Evolutionary conservation across 2,329 filamentous ascomycete genomes (phyloP), one percentile per base, ranked within the genome.

Genomic region (Metarhizium sp.): DNA sequence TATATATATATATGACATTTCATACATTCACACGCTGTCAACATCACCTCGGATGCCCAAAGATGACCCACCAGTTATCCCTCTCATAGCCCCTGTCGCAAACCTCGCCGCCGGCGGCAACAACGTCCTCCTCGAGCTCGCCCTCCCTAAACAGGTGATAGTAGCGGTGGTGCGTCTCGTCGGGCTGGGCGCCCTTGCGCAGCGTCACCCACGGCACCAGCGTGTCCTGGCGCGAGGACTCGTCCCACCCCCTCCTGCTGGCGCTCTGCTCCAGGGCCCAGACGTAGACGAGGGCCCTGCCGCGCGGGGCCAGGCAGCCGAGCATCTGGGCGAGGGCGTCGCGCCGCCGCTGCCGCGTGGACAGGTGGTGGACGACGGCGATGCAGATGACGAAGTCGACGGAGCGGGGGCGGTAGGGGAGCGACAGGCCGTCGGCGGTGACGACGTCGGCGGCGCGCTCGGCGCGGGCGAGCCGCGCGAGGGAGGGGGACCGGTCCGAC

Each of bases 51-150:
- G 64, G 64, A 20, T 45, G 16, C 53, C 64, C 68, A 61, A 71
- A 73, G 67, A 96, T 85, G 54, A 85, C 90, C 92, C 92, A 99
- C 94, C 94, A 97, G 73, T 99, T 99, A 68, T 97, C 94, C 74
- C 86, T 92, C 68, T 99, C 94, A 71, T 97, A 99, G 38, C 94
- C 94, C 57, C 83, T 84, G 61, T 89, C 85, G 29, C 94, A 64
- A 14, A 96, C 83, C 51, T 72, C 73, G 7, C 92, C 94, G 18
- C 91, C 91, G 20, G 87, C 92, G 16, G 79, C 78, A 52, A 71
- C 69, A 56, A 96, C 81, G 67, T 96, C 88, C 47, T 82, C 78
- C 67, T 96, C 91, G 57, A 99, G 76, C 74, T 99, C 94, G 16
- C 89, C 89, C 67, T 89, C 81, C 54, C 82, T 79, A 71, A 96